Evolutionary conservation across 1,284 basidiomycete genomes (phyloP).

Genomic region (Irpex lacteus): DNA sequence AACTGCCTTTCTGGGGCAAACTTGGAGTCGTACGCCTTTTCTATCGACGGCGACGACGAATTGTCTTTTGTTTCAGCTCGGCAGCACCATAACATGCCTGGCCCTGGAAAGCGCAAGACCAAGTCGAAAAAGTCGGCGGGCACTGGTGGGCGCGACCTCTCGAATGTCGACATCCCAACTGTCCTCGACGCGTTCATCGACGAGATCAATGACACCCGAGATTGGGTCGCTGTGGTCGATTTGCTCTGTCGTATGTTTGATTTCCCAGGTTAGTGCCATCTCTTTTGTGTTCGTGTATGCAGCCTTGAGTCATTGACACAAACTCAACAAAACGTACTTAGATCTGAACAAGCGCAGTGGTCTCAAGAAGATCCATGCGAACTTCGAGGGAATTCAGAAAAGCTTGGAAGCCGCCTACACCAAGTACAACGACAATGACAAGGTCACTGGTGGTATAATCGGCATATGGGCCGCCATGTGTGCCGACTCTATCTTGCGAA

Average conservation of each 20-base stretch:
- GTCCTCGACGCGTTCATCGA: conserved; percentile 30
- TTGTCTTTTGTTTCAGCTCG: too few relatives aligned
- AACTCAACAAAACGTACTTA: conserved; percentile 20
- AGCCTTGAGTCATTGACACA: too few relatives aligned
- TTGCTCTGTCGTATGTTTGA: conserved; percentile 48
- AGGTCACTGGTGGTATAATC: conserved; percentile 46
- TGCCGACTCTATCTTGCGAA: conserved; percentile 52
- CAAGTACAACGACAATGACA: conserved; percentile 22
- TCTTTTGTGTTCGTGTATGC: background rate
- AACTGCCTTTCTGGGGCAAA: too few relatives aligned
- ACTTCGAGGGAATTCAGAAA: conserved; percentile 48
- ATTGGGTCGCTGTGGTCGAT: conserved; percentile 46
- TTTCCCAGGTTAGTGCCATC: conserved; percentile 44
- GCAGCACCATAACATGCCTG: conserved; percentile 27
- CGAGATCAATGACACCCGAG: conserved; percentile 46
- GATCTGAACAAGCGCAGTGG: conserved; percentile 55
- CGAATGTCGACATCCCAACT: conserved; percentile 11
- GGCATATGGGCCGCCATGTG: conserved; percentile 65
- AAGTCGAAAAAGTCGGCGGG: conserved; percentile 16
- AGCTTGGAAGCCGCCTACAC: conserved; percentile 39
- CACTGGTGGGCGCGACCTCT: conserved; percentile 4
- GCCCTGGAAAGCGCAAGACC: conserved; percentile 26
- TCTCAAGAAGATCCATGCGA: conserved; percentile 57
- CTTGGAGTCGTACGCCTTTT: too few relatives aligned
- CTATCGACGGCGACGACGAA: too few relatives aligned